These are phyloP conservation scores for Trypanosoma mega DNA, from an alignment of 208 protist genomes.

Conservation along the genomic window DNA sequence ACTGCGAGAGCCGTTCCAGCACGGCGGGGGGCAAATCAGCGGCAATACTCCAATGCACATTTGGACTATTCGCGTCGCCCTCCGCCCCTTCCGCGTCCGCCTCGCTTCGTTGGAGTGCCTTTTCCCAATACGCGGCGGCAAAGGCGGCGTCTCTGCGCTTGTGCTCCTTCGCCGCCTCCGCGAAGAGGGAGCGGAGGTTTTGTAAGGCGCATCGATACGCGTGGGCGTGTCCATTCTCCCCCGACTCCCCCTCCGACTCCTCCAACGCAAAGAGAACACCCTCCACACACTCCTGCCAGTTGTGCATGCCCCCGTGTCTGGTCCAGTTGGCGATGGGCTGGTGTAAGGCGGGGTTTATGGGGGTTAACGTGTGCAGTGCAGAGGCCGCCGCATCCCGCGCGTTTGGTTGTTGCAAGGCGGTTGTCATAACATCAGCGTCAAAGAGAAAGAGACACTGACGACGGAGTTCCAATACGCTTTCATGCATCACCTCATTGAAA, in stretches of 20 bases:
- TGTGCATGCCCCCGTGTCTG: constrained; percentile 7
- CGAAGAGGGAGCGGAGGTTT: constrained; percentile 14
- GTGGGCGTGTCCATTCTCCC: background rate
- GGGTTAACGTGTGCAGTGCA: constrained; percentile 4
- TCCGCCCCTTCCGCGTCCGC: background rate
- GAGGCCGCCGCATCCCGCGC: background rate
- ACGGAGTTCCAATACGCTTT: constrained; percentile 41
- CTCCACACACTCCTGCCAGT: constrained; percentile 56
- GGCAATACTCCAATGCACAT: constrained; percentile 28
- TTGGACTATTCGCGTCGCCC: background rate
- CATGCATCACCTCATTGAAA: constrained; percentile 7
- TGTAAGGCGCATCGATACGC: background rate
- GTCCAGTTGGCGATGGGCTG: constrained; percentile 2
- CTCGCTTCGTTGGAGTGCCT: background rate
- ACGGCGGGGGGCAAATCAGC: constrained; percentile 15
- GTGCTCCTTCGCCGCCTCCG: constrained; percentile 11
- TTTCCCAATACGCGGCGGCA: constrained; percentile 19
- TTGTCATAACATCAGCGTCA: constrained; percentile 33
- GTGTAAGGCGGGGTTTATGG: background rate
- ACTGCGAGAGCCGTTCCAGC: constrained; percentile 13
- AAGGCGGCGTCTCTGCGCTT: constrained; percentile 2
- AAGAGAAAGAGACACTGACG: constrained; percentile 72
- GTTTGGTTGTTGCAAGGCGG: constrained; percentile 3
- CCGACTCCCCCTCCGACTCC: background rate
- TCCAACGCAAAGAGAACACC: constrained; percentile 42